Evolutionary conservation across 495 filamentous ascomycete genomes (phyloP).

Genomic region (Annulohypoxylon bovei): DNA sequence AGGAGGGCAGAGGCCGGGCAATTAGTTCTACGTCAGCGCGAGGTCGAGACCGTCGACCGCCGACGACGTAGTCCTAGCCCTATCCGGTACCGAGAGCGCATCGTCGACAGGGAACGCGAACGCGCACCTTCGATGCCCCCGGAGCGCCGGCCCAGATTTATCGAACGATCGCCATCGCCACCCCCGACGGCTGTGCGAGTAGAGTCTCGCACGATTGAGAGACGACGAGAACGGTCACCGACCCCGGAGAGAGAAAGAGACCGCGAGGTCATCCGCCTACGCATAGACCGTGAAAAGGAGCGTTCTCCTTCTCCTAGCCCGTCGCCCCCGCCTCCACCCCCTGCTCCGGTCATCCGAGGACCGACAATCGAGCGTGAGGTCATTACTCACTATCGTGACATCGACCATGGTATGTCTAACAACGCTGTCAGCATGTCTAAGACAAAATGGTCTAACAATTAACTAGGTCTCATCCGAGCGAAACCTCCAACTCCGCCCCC

Average conservation of each 20-base stretch:
- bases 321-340: constrained; percentile 55
- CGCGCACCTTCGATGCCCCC: constrained; percentile 40
- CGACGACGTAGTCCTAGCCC: constrained; percentile 58
- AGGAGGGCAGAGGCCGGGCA: constrained; percentile 51
- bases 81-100: constrained; percentile 52
- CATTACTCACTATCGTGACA: constrained; percentile 84
- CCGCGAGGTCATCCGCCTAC: constrained; percentile 51
- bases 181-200: constrained; percentile 41
- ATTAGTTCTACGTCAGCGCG: constrained; percentile 57
- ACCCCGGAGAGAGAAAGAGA: constrained; percentile 46
- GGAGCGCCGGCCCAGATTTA: constrained; percentile 40
- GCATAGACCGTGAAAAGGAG: constrained; percentile 53
- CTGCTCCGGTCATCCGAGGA: constrained; percentile 68
- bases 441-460: constrained; percentile 12
- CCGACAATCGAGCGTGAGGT: constrained; percentile 82
- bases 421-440: neutral
- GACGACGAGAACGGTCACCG: constrained; percentile 42
- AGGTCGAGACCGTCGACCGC: constrained; percentile 57
- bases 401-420: constrained; percentile 79
- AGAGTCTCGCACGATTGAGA: constrained; percentile 39
- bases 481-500: constrained; percentile 61
- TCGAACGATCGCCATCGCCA: constrained; percentile 55
- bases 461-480: constrained; percentile 53
- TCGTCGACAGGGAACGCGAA: constrained; percentile 56
- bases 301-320: constrained; percentile 52